Conservation (phyloP, 169 alveolate species). For the Cyclospora cayetanensis region DNA sequence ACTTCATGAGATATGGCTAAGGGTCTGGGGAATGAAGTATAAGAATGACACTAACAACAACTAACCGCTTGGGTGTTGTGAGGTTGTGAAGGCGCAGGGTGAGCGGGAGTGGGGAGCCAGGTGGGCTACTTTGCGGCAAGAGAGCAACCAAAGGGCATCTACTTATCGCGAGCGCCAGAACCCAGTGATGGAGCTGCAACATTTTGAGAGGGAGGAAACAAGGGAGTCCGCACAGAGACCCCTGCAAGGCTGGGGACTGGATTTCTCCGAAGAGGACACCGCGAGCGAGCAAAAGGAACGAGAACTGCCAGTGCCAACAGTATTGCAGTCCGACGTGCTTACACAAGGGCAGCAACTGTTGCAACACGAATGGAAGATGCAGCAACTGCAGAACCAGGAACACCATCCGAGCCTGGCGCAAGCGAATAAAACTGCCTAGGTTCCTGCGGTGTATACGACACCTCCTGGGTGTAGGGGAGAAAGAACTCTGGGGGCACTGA, state of each 20-base stretch:
- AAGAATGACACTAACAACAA: no score
- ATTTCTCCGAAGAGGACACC: no score
- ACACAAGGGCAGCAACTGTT: neutral
- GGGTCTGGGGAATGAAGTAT: neutral
- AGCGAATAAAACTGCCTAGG: no score
- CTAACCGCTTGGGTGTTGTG: neutral
- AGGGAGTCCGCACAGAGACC: neutral
- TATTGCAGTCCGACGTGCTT: neutral
- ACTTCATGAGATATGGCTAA: no score
- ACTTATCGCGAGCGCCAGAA: neutral
- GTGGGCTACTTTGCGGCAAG: constrained; percentile 2
- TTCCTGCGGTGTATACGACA: no score
- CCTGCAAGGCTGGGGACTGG: no score
- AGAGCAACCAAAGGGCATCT: neutral
- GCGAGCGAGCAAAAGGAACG: no score
- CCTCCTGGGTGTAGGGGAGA: no score
- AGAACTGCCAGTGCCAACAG: neutral
- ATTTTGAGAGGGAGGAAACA: neutral
- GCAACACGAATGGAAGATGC: neutral
- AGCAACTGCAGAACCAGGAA: neutral
- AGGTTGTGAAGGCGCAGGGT: neutral
- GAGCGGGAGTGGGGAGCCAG: neutral
- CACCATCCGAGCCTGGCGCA: no score
- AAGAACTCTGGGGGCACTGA: no score
- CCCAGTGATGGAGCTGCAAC: neutral